These are phyloP conservation scores for Magnusiomyces suaveolens DNA, from an alignment of 1,139 yeast species.

Conservation along the genomic window DNA sequence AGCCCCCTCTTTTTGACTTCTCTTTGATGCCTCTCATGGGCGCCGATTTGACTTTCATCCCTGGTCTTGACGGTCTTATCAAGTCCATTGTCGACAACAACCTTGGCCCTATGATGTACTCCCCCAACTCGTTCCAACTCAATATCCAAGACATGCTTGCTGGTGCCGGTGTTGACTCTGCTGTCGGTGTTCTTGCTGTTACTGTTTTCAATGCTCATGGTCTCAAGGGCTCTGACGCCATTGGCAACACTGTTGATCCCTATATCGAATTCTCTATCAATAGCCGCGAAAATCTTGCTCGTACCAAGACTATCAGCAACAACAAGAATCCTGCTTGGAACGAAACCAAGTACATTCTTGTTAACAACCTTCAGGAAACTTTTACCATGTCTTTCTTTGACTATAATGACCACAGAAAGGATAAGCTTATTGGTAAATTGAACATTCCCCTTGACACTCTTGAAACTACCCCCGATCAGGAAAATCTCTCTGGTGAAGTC, in stretches of 20 bases:
- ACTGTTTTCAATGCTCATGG: constrained; percentile 57
- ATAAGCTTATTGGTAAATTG: constrained; percentile 67
- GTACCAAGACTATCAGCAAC: constrained; percentile 55
- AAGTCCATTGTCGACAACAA: constrained; percentile 78
- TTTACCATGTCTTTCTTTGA: constrained; percentile 61
- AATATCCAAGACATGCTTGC: constrained; percentile 85
- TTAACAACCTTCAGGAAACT: constrained; percentile 72
- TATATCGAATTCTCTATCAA: constrained; percentile 50
- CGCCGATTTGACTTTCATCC: constrained; percentile 77
- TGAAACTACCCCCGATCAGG: constrained; percentile 45
- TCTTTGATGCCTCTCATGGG: constrained; percentile 56
- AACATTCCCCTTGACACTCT: constrained; percentile 64
- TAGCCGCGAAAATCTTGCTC: constrained; percentile 47
- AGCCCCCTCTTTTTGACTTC: constrained; percentile 82
- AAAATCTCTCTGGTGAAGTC: constrained; percentile 46
- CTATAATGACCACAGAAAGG: constrained; percentile 69
- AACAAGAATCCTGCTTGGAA: constrained; percentile 74
- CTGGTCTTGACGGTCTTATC: constrained; percentile 74
- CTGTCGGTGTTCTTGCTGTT: constrained; percentile 76
- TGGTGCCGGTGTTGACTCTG: constrained; percentile 69
- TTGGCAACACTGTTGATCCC: constrained; percentile 83
- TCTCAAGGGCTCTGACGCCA: constrained; percentile 53
- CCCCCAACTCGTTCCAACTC: constrained; percentile 86
- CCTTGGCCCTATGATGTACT: constrained; percentile 75
- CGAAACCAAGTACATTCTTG: constrained; percentile 61